Evolutionary conservation across 2,329 filamentous ascomycete genomes (phyloP), one percentile per base, ranked within the genome.

Genomic region (Fusarium anthophilum): DNA sequence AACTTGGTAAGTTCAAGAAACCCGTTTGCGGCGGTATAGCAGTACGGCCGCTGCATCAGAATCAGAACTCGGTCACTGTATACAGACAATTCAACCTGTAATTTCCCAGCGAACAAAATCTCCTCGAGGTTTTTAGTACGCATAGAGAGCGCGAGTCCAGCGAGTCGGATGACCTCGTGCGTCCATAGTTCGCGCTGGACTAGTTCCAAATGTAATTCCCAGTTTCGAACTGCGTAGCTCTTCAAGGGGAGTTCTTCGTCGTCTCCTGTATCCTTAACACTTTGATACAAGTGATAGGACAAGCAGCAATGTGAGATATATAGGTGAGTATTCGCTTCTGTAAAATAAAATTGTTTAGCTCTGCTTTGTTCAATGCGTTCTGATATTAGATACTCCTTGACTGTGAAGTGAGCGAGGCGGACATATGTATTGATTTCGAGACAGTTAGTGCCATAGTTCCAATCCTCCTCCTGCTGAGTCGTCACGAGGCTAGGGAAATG

Each of bases 161-260:
- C 17, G 1, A 20, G 7, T 0, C 1, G 11, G 1, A 26, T 26
- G 17, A 18, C 1, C 7, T 13, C 17, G 1, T 2, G 0, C 1
- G 43, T 45, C 43, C 43, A 45, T 13, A 20, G 7, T 18, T 26
- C 3, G 2, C 17, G 17, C 1, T 3, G n/a, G 3, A 13, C 43
- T 45, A 20, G 0, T 9, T 45, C 5, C 2, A 45, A 26, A 45
- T 45, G 43, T 0, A 9, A 3, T 4, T 9, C 1, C 43, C 43
- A 45, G 17, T 26, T 20, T 0, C 0, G 7, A 3, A 13, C 24
- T 4, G 17, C 24, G 0, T 45, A 45, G 1, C 1, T 13, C 3
- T 13, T 4, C 17, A 45, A 45, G 11, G 43, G 15, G 0, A 26
- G n/a, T 8, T 18, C 0, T 5, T 0, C 1, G 2, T 12, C 0